Evolutionary conservation across 441 rosid species (phyloP).

Genomic region (Bocquillonia castaneifolia): DNA sequence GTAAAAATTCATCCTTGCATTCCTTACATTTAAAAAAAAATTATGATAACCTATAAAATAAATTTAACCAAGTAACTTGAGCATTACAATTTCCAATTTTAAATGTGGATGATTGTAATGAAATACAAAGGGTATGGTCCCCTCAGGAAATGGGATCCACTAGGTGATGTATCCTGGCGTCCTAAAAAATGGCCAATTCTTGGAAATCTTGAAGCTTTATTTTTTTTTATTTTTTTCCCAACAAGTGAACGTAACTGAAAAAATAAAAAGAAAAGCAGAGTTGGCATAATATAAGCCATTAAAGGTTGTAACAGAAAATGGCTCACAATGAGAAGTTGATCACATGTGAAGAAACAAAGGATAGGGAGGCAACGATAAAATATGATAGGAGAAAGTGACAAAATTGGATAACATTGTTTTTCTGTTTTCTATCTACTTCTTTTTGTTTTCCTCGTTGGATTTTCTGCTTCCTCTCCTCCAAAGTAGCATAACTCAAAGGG

Average conservation of each 20-base stretch:
- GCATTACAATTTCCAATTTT: background rate
- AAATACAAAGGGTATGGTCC: constrained; percentile 29
- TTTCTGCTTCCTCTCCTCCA: constrained; percentile 20
- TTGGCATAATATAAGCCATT: constrained; percentile 28
- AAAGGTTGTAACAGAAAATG: constrained; percentile 10
- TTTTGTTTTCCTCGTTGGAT: constrained; percentile 34
- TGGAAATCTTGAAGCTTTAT: background rate
- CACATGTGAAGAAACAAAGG: constrained; percentile 33
- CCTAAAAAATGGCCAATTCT: background rate
- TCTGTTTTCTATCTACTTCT: constrained; percentile 25
- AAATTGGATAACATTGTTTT: constrained; percentile 25
- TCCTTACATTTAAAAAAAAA: background rate
- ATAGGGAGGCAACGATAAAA: constrained; percentile 52
- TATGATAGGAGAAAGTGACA: constrained; percentile 44
- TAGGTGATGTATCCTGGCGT: constrained; percentile 16
- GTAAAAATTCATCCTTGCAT: background rate
- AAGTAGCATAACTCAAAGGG: constrained; percentile 17
- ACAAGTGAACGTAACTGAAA: background rate
- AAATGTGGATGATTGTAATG: background rate
- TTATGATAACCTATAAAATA: background rate
- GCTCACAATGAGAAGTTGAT: constrained; percentile 21
- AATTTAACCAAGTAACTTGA: background rate
- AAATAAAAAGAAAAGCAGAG: background rate
- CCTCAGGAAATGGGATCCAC: constrained; percentile 29
- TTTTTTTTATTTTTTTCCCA: too few species aligned